A percentile compares a stretch with the other conserved stretches of the same genome.
Evolutionary conservation across 2,329 filamentous ascomycete genomes (phyloP).

Genomic region (Fusarium pininemorale): DNA sequence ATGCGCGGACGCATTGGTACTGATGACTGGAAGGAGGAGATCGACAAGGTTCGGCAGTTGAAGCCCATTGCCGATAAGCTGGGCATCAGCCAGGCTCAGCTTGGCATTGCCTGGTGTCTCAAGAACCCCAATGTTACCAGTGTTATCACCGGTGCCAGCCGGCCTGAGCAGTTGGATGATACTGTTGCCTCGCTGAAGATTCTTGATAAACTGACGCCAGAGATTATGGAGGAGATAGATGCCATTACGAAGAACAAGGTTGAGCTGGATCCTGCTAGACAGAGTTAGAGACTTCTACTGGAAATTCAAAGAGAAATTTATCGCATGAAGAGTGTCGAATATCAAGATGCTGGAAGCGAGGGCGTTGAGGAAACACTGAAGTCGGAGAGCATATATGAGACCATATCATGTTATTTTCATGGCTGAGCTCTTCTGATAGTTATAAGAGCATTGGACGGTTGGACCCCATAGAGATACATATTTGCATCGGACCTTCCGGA

Average conservation of each 20-base stretch:
- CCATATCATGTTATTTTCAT: rapidly evolving
- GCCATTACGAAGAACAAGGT: constrained; percentile 49
- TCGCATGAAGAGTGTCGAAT: neutral
- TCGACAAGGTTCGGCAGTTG: constrained; percentile 56
- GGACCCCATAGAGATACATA: neutral
- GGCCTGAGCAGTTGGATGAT: constrained; percentile 61
- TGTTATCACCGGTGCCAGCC: constrained; percentile 63
- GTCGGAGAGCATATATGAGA: neutral
- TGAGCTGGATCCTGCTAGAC: constrained; percentile 38
- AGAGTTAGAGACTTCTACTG: constrained; percentile 14
- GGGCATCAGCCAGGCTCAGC: constrained; percentile 60
- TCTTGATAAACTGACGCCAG: constrained; percentile 58
- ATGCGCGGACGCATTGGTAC: constrained; percentile 55
- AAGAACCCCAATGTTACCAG: constrained; percentile 64
- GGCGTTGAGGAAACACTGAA: too few species aligned
- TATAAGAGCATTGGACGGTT: neutral
- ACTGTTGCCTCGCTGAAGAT: constrained; percentile 59
- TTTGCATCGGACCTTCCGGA: too few species aligned
- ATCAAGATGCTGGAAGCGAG: neutral
- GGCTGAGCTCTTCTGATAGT: neutral
- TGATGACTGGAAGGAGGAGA: constrained; percentile 62
- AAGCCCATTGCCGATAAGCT: constrained; percentile 66
- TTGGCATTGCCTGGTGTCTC: constrained; percentile 63
- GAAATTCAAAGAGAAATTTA: neutral
- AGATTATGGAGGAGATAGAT: constrained; percentile 62